Conservation (phyloP, 257 asterid species). For the Ehretia macrophylla region DNA sequence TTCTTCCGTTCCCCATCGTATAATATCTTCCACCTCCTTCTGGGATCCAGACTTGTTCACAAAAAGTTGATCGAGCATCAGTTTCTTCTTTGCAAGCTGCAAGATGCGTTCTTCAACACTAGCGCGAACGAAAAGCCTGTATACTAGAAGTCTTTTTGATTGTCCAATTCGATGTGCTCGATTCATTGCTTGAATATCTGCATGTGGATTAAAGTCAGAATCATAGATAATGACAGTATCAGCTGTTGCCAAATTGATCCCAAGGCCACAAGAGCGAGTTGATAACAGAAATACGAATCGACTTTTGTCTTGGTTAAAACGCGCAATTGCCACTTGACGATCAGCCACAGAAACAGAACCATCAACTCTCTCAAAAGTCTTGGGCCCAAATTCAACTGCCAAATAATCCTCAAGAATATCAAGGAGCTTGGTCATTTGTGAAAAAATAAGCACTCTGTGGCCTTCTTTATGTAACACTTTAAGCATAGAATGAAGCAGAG, state of each 20-base stretch:
- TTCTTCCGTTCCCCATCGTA: constrained; percentile 98
- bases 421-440: constrained; percentile 97
- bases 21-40: constrained; percentile 92
- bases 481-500: constrained; percentile 95
- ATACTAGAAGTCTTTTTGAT: constrained; percentile 86
- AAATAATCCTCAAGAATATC: constrained; percentile 95
- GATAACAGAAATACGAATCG: constrained; percentile 92
- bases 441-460: constrained; percentile 91
- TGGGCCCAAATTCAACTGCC: constrained; percentile 81
- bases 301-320: constrained; percentile 91
- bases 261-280: constrained; percentile 98
- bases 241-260: constrained; percentile 98
- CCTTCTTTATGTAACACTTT: constrained; percentile 69
- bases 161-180: constrained; percentile 98
- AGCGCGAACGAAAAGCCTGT: constrained; percentile 97
- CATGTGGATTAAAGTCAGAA: constrained; percentile 98
- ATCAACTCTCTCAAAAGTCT: constrained; percentile 95
- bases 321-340: constrained; percentile 88
- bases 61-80: constrained; percentile 97
- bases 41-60: constrained; percentile 92
- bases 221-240: constrained; percentile 95
- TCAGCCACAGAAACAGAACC: constrained; percentile 91
- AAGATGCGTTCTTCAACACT: constrained; percentile 98
- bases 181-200: constrained; percentile 99
- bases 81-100: constrained; percentile 95